A percentile compares a stretch with the other conserved stretches of the same genome.
Conservation (phyloP, 495 filamentous ascomycete species). For the Penicillium goetzii region DNA sequence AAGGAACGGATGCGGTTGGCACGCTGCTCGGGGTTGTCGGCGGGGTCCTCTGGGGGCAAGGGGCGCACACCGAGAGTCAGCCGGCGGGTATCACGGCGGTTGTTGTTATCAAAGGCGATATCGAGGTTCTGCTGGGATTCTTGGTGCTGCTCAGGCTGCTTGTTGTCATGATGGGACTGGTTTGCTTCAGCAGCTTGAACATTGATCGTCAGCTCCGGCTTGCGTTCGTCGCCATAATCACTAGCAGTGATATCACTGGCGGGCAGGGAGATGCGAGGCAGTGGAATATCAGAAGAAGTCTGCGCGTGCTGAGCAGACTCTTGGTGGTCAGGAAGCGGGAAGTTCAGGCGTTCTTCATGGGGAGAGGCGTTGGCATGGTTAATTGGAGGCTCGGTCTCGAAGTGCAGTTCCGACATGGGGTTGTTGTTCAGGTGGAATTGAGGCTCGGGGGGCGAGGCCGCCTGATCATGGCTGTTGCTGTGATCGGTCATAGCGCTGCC, state of each 20-base stretch:
- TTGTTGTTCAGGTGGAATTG: slow-evolving; percentile 20
- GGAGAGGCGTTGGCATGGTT: slow-evolving; percentile 4
- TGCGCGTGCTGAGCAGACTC: slow-evolving; percentile 18
- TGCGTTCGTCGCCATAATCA: slow-evolving; percentile 66
- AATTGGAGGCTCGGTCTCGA: slow-evolving; percentile 18
- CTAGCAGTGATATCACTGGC: slow-evolving; percentile 54
- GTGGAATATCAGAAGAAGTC: slow-evolving; percentile 26
- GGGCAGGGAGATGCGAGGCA: slow-evolving; percentile 49
- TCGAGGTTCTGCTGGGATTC: slow-evolving; percentile 33
- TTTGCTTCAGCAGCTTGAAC: slow-evolving; percentile 35
- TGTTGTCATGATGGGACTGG: slow-evolving; percentile 18
- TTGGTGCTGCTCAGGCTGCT: slow-evolving; percentile 28
- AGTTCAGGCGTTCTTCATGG: slow-evolving; percentile 33
- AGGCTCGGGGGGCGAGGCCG: slow-evolving; percentile 23
- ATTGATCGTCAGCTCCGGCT: slow-evolving; percentile 49
- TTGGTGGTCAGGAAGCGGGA: slow-evolving; percentile 32
- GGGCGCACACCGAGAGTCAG: slow-evolving; percentile 91
- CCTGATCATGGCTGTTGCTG: slow-evolving; percentile 49
- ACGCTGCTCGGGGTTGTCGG: slow-evolving; percentile 86
- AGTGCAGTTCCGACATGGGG: slow-evolving; percentile 26
- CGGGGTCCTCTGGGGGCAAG: slow-evolving; percentile 84
- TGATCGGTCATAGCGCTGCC: slow-evolving; percentile 32
- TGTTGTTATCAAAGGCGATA: slow-evolving; percentile 26
- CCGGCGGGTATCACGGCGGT: slow-evolving; percentile 66
- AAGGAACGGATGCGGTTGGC: slow-evolving; percentile 97